Base-by-base conservation (phyloP, 139 green algal genomes). In the Chlamydomonas sp. region DNA sequence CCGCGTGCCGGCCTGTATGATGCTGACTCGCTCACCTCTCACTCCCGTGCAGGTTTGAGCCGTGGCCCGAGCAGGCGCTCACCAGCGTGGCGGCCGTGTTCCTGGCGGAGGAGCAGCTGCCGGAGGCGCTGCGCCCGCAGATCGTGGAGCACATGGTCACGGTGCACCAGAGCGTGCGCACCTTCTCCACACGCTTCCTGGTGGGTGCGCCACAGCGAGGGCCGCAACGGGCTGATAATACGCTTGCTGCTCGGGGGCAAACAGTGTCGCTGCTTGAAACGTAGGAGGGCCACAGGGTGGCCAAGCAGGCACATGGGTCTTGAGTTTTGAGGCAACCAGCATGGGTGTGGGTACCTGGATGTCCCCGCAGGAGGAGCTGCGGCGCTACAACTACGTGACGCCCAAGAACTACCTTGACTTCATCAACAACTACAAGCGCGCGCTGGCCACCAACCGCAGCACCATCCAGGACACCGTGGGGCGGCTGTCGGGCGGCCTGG, bases 391-490 rank as follows among this genome's bases (percentile, higher is more conserved):
- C 92, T 98, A 98, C 87, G 96, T 98, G 75, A 98, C 96, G n/a
- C 96, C 96, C 82, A 98, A 98, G 95, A 98, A 98, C 91, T 98
- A 98, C 94, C 91, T 98, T 7, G 96, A 98, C 91, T 98, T 97
- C 90, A 97, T 98, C 78, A 88, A 89, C 80, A 97, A 95, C 89
- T 98, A 98, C 91, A 95, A 94, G 89, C 91, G 84, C 67, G 77
- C 79, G 7, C 91, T 98, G 85, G 80, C 64, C 16, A 73, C 84
- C 80, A 94, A 95, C 83, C 92, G 93, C 67, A 83, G 81, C n/a
- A 89, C 74, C 67, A 93, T 96, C 64, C 85, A 88, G n/a, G 91
- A 95, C 73, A 94, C 95, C 85, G 89, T 88, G 14, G 81, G 85
- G 8, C 93, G 96, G 16, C 90, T 98, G 80, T 91, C 93, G 67